Percentiles rank a stretch among this genome's conserved stretches.
These are phyloP conservation scores for Globisporangium recalcitrans DNA, from an alignment of 352 stramenopile species.

Conservation along the genomic window DNA sequence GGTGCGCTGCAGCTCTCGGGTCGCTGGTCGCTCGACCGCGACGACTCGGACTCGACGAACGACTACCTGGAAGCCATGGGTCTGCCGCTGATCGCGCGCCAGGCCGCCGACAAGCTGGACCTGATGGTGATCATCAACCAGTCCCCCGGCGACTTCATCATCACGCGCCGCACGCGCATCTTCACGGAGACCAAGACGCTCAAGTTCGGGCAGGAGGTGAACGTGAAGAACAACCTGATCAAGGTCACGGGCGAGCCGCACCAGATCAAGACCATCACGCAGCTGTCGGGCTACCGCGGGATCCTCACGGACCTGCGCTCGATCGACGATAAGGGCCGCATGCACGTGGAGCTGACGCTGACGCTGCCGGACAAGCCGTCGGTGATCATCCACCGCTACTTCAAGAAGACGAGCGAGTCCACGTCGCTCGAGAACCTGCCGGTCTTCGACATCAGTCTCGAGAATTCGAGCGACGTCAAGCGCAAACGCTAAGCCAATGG, in stretches of 20 bases:
- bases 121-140: constrained; percentile 88
- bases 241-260: constrained; percentile 69
- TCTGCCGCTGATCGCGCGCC: constrained; percentile 78
- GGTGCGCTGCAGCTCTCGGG: constrained; percentile 78
- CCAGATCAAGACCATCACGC: constrained; percentile 73
- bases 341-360: constrained; percentile 79
- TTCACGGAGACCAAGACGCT: constrained; percentile 88
- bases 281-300: constrained; percentile 75
- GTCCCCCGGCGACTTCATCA: constrained; percentile 77
- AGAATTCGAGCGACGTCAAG: constrained; percentile 80
- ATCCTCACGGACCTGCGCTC: constrained; percentile 70
- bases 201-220: constrained; percentile 84
- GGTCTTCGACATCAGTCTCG: constrained; percentile 79
- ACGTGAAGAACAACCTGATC: constrained; percentile 87
- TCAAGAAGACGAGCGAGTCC: constrained; percentile 85
- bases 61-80: constrained; percentile 84
- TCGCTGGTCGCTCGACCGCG: constrained; percentile 79
- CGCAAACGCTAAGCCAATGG: constrained; percentile 62
- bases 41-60: constrained; percentile 88
- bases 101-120: constrained; percentile 84
- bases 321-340: constrained; percentile 69
- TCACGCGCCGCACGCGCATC: constrained; percentile 84
- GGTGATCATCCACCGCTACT: constrained; percentile 81
- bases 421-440: constrained; percentile 85
- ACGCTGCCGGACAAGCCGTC: constrained; percentile 64